Evolutionary conservation across 2,329 filamentous ascomycete genomes (phyloP).

Genomic region (Aureobasidium sp.): DNA sequence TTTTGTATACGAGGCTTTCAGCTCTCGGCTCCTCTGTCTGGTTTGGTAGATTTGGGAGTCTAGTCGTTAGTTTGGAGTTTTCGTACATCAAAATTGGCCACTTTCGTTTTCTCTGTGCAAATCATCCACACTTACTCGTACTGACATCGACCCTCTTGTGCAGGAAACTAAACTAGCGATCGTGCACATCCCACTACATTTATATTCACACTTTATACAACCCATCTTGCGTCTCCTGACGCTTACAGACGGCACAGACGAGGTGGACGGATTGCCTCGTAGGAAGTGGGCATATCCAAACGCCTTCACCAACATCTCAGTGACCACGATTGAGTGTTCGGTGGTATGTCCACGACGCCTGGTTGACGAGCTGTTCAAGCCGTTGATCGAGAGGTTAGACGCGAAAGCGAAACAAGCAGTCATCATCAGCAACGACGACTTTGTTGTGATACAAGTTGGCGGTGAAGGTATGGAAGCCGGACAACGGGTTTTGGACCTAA

Average conservation of each 20-base stretch:
- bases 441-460: slow-evolving; percentile 81
- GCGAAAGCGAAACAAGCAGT: slow-evolving; percentile 37
- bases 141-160: slow-evolving; percentile 10
- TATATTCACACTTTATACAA: slow-evolving; percentile 72
- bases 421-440: slow-evolving; percentile 72
- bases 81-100: not conserved
- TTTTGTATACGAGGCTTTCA: not conserved
- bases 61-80: not conserved
- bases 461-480: slow-evolving; percentile 86
- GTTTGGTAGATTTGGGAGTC: not conserved
- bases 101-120: not conserved
- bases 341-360: slow-evolving; percentile 76
- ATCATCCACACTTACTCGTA: not conserved
- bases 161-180: slow-evolving; percentile 82
- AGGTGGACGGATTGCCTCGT: slow-evolving; percentile 25
- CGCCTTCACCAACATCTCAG: slow-evolving; percentile 84
- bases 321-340: slow-evolving; percentile 88
- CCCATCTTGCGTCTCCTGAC: slow-evolving; percentile 81
- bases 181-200: slow-evolving; percentile 77
- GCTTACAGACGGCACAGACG: slow-evolving; percentile 29
- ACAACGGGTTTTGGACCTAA: slow-evolving; percentile 83
- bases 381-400: slow-evolving; percentile 58
- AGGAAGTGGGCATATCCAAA: slow-evolving; percentile 47
- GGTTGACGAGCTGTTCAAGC: slow-evolving; percentile 65
- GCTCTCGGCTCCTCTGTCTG: not conserved